A percentile compares a stretch with the other conserved stretches of the same genome.
These are phyloP conservation scores for Psilocybe cyanescens DNA, from an alignment of 768 basidiomycete species.

Conservation along the genomic window DNA sequence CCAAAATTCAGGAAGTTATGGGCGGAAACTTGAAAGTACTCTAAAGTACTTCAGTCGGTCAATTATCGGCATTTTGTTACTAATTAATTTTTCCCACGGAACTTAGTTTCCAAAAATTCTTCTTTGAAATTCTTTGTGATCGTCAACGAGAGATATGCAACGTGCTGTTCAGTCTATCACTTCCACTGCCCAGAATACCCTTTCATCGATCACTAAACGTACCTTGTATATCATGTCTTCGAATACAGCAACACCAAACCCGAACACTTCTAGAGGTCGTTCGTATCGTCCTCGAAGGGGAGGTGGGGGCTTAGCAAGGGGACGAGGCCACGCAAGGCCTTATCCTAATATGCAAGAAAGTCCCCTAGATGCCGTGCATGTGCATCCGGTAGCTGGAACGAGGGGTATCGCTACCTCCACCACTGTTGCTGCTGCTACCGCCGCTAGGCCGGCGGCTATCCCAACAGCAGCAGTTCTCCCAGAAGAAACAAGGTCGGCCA, in stretches of 20 bases:
- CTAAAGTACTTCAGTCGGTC: background rate
- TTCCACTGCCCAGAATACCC: background rate
- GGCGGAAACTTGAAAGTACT: too few species aligned
- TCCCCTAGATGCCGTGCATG: background rate
- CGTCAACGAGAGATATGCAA: background rate
- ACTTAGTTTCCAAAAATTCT: background rate
- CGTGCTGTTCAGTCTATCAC: background rate
- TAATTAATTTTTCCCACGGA: background rate
- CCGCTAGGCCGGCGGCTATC: background rate
- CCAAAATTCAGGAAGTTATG: too few species aligned
- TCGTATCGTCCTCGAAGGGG: constrained; percentile 1
- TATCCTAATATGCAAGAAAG: constrained; percentile 3
- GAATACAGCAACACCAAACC: background rate
- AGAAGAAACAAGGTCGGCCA: constrained; percentile 14
- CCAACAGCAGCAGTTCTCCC: background rate
- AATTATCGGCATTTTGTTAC: too few species aligned
- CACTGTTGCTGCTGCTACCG: too few species aligned
- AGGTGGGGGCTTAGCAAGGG: background rate
- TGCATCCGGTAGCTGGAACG: background rate
- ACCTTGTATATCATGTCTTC: constrained; percentile 3
- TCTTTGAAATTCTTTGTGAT: too few species aligned
- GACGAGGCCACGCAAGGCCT: constrained; percentile 4
- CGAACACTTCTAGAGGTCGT: background rate
- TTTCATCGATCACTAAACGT: background rate
- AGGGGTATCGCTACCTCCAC: background rate